Evolutionary conservation across 768 basidiomycete species (phyloP).

Genomic region (Termitomyces sp.): DNA sequence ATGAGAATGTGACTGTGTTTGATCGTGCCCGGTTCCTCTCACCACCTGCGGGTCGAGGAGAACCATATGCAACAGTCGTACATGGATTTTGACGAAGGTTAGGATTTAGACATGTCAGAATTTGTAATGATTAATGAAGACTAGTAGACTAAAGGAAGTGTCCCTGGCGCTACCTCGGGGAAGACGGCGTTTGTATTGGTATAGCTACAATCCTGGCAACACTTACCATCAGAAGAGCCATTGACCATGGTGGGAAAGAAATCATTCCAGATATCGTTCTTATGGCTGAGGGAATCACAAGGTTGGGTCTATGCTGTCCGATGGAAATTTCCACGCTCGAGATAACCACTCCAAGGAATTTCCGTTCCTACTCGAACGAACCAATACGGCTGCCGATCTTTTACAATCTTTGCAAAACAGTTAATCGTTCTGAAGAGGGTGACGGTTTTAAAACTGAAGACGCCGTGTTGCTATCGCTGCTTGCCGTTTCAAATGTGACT

Average conservation of each 20-base stretch:
- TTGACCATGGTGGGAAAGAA: constrained; percentile 26
- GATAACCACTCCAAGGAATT: neutral
- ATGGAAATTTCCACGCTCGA: too few species aligned
- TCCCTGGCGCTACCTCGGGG: constrained; percentile 37
- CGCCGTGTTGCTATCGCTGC: too few species aligned
- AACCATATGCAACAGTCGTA: constrained; percentile 8
- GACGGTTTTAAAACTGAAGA: too few species aligned
- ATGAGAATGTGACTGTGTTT: constrained; percentile 33
- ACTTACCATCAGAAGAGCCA: constrained; percentile 30
- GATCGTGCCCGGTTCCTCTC: constrained; percentile 34
- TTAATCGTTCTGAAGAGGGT: too few species aligned
- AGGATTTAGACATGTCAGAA: neutral
- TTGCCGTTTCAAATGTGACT: too few species aligned
- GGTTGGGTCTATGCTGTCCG: neutral
- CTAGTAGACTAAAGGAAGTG: constrained; percentile 24
- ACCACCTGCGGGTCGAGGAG: constrained; percentile 11
- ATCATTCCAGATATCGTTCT: constrained; percentile 22
- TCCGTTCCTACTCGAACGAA: neutral
- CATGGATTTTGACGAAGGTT: constrained; percentile 23
- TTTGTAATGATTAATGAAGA: neutral
- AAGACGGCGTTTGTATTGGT: constrained; percentile 29
- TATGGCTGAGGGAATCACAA: constrained; percentile 2
- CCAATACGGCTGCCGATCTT: neutral
- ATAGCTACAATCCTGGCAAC: constrained; percentile 17
- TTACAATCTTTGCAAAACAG: too few species aligned